Evolutionary conservation across 2,329 filamentous ascomycete species (phyloP), one percentile per base, ranked within the genome.

Genomic region (Sporothrix phasma): DNA sequence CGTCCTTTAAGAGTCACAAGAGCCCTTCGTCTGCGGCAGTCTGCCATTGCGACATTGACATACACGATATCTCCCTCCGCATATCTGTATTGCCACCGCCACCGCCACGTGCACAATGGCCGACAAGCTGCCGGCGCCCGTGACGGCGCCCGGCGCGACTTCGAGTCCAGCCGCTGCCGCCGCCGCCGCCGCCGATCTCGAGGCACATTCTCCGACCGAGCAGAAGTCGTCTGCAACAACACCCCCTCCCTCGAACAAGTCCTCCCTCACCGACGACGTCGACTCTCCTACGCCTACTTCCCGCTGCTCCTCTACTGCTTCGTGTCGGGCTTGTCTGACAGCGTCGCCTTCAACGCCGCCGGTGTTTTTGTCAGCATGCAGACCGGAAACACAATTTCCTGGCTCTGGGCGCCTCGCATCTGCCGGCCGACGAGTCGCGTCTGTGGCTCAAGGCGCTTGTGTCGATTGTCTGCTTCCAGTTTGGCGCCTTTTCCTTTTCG

Each of bases 361-460:
- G 88, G 88, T 13, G 87, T 87, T 2, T 93, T 93, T 69, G 88
- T 91, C 46, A 89, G 86, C 70, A 92, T 92, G 89, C 89, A 92
- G 72, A 92, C 89, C 37, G 88, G 87, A 65, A 93, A 93, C 74
- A 92, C 89, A 5, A 84, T 93, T 93, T 91, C 72, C 79, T 92
- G 15, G 89, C 88, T 8, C 81, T 92, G 2, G 89, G 89, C 2
- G 68, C 68, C 1, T 64, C 68, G 1, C 49, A 65, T n/a, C 77
- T 92, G n/a, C 80, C 84, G 8, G 81, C 83, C 0, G 69, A 70
- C 41, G 76, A 79, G 61, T 78, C 78, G 7, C 81, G 80, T 19
- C 81, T 87, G 59, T 90, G 86, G 86, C 81, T 88, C 71, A 89
- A 90, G 68, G 89, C 89, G 0, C 80, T 82, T n/a, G 81, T 83